Evolutionary conservation across 2,329 filamentous ascomycete genomes (phyloP).

Genomic region (Nemania sp.): DNA sequence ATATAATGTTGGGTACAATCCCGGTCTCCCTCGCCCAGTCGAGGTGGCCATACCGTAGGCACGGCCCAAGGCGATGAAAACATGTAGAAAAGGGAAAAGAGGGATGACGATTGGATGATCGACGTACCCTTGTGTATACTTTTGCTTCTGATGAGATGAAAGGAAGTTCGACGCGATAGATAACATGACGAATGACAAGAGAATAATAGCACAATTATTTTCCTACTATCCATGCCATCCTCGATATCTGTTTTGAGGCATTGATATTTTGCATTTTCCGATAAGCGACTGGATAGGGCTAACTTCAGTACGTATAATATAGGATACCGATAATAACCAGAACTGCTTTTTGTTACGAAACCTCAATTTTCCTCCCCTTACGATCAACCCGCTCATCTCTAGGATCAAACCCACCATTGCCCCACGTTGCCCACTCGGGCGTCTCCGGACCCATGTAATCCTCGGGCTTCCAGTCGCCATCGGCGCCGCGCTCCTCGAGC

Average conservation of each 20-base stretch:
- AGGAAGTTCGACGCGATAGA: slow-evolving; percentile 46
- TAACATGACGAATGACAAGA: slow-evolving; percentile 40
- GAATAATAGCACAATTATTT: slow-evolving; percentile 30
- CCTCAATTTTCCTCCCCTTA: slow-evolving; percentile 78
- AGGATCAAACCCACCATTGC: slow-evolving; percentile 93
- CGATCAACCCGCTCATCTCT: slow-evolving; percentile 87
- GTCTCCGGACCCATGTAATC: slow-evolving; percentile 90
- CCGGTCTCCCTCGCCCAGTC: slow-evolving; percentile 22
- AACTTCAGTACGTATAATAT: neutral
- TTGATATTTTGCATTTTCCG: neutral
- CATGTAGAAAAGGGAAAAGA: slow-evolving; percentile 34
- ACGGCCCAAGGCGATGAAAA: slow-evolving; percentile 22
- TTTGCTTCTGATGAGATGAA: slow-evolving; percentile 37
- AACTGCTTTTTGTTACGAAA: slow-evolving; percentile 28
- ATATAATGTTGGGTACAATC: slow-evolving; percentile 45
- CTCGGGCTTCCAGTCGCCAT: slow-evolving; percentile 82
- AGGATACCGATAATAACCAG: slow-evolving; percentile 26
- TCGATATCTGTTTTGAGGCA: neutral
- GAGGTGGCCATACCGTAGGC: slow-evolving; percentile 18
- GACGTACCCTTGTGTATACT: slow-evolving; percentile 33
- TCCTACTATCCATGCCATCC: neutral
- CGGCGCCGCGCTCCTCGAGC: slow-evolving; percentile 74
- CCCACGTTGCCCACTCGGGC: slow-evolving; percentile 95
- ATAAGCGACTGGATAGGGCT: neutral
- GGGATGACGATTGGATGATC: slow-evolving; percentile 36